A percentile compares a stretch with the other conserved stretches of the same genome.
Evolutionary conservation across 2,329 filamentous ascomycete genomes (phyloP).

Genomic region (Blastomyces silverae): DNA sequence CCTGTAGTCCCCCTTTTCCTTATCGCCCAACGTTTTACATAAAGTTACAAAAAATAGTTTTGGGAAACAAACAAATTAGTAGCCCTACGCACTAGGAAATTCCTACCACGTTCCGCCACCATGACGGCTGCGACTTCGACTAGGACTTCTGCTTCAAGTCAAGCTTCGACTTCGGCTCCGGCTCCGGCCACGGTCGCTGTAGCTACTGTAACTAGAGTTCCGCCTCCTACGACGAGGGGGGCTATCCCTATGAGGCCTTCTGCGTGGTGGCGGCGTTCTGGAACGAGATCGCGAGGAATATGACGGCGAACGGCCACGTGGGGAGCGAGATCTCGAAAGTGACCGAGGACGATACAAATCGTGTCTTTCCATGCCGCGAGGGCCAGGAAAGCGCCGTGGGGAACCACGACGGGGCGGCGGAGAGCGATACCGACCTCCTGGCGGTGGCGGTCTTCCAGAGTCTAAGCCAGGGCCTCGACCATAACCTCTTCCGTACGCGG

Average conservation of each 20-base stretch:
- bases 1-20: neutral
- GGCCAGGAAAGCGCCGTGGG: conserved; percentile 36
- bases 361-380: conserved; percentile 44
- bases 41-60: neutral
- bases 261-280: conserved; percentile 37
- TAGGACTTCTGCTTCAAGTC: conserved; percentile 43
- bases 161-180: conserved; percentile 51
- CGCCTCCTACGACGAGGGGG: conserved; percentile 44
- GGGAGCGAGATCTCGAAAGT: conserved; percentile 44
- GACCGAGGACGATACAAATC: conserved; percentile 57
- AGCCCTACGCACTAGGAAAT: neutral
- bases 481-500: conserved; percentile 31
- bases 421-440: conserved; percentile 29
- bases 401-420: conserved; percentile 28
- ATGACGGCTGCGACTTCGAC: conserved; percentile 37
- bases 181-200: conserved; percentile 45
- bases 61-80: neutral
- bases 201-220: conserved; percentile 56
- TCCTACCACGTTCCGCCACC: conserved; percentile 24
- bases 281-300: conserved; percentile 37
- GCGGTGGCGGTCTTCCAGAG: conserved; percentile 16
- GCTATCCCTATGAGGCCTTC: conserved; percentile 33
- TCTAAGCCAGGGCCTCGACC: conserved; percentile 28
- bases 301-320: conserved; percentile 31
- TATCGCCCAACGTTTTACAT: neutral